phyloP scores from a whole-genome alignment of 768 basidiomycete species.

The Calocera viscosa region DNA sequence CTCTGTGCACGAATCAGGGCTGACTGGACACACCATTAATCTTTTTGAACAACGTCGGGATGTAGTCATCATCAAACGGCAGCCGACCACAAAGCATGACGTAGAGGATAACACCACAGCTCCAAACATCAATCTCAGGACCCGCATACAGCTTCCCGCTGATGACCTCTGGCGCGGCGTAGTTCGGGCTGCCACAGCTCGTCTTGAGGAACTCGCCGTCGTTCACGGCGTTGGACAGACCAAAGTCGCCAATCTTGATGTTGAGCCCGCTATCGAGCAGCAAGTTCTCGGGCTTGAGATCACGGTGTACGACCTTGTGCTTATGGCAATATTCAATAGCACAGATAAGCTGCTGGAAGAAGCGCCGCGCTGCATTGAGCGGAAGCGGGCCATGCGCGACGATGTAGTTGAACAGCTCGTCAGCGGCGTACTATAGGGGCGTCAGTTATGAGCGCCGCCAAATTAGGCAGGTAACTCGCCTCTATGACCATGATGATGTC shows the following conservation, averaged over 20 bases:
- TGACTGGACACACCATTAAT: constrained; percentile 50
- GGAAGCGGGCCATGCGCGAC: constrained; percentile 86
- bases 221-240: constrained; percentile 86
- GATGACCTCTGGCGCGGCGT: constrained; percentile 97
- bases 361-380: constrained; percentile 73
- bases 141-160: constrained; percentile 90
- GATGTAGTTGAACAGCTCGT: constrained; percentile 97
- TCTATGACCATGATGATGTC: constrained; percentile 99
- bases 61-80: constrained; percentile 96
- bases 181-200: constrained; percentile 96
- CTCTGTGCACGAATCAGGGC: neutral
- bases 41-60: constrained; percentile 83
- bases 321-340: constrained; percentile 95
- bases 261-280: constrained; percentile 72
- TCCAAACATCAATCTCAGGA: constrained; percentile 98
- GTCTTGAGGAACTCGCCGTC: constrained; percentile 96
- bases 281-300: constrained; percentile 95
- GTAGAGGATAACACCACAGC: constrained; percentile 95
- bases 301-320: constrained; percentile 94
- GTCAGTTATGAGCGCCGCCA: neutral
- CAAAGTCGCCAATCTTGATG: constrained; percentile 98
- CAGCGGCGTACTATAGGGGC: constrained; percentile 53
- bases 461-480: constrained; percentile 2
- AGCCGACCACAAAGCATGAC: constrained; percentile 92
- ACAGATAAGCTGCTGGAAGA: constrained; percentile 97